Evolutionary conservation across 1,139 yeast genomes (phyloP), one percentile per base, ranked within the genome.

Genomic region (Suhomyces terraborum): DNA sequence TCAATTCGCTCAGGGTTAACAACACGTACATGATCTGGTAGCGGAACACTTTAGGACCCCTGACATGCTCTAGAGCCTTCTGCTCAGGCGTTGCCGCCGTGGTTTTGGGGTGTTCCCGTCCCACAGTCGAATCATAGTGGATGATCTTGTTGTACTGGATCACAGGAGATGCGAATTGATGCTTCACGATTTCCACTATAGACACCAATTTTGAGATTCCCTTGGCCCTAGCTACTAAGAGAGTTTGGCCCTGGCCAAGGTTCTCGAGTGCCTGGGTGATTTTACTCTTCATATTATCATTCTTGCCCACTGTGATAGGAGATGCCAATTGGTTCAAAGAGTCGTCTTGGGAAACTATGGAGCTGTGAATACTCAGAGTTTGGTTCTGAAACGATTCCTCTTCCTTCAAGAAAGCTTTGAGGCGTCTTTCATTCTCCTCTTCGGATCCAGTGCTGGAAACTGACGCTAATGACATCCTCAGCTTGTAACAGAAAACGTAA

Each of bases 121-220:
- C 39, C 16, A 36, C 16, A 17, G 21, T 21, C 10, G 56, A 43
- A 14, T 41, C 37, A 30, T 35, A 43, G 27, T 36, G 35, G 14
- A 21, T 26, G 10, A 50, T 47, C 33, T 46, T 50, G 36, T 53
- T 53, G 36, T 28, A 46, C 29, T 53, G 56, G 25, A n/a, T 40
- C 12, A 20, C 23, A 6, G 23, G 22, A 13, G 16, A 22, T 14
- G 27, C 30, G 35, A 27, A 34, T 17, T 31, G 35, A 21, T 42
- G 43, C 37, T 63, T 64, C 10, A 50, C 55, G n/a, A 64, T 63
- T 39, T 64, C 68, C 10, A 56, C 49, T 5, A 64, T 51, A 4
- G 65, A 52, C 9, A 64, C 50, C 23, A 58, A 41, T 43, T 64
- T 64, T n/a, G 57, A 48, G 4, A 63, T 52, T 2, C 56, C 51